Evolutionary conservation across 2,329 filamentous ascomycete genomes (phyloP).

Genomic region (Chrysosporium queenslandicum): DNA sequence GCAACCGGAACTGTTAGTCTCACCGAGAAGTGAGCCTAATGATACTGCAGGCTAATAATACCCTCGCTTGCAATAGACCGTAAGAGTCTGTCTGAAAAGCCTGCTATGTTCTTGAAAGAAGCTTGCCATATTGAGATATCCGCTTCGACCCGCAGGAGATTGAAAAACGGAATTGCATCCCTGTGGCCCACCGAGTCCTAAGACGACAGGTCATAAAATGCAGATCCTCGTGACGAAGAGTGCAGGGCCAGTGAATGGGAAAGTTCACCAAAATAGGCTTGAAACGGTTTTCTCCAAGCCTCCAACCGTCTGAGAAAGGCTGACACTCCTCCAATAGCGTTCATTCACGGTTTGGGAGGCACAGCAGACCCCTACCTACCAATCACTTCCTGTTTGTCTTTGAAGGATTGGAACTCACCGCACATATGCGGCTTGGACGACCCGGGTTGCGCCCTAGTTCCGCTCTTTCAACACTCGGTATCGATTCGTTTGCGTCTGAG

Average conservation of each 20-base stretch:
- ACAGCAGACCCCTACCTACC: constrained; percentile 40
- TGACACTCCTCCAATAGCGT: constrained; percentile 37
- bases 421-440: constrained; percentile 48
- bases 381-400: constrained; percentile 31
- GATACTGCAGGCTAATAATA: too few species aligned
- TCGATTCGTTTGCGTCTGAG: constrained; percentile 37
- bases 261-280: too few species aligned
- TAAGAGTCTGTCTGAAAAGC: constrained; percentile 35
- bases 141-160: constrained; percentile 35
- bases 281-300: too few species aligned
- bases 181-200: constrained; percentile 19
- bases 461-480: constrained; percentile 35
- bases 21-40: too few species aligned
- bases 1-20: constrained; percentile 38
- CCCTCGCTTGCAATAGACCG: too few species aligned
- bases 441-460: constrained; percentile 45
- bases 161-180: constrained; percentile 36
- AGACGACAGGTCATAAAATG: constrained; percentile 11
- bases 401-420: constrained; percentile 26
- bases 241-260: constrained; percentile 19
- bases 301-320: too few species aligned
- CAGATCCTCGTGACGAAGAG: constrained; percentile 26
- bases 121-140: constrained; percentile 37
- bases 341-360: constrained; percentile 48
- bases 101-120: constrained; percentile 35